phyloP scores from a whole-genome alignment of 495 filamentous ascomycete species.

The Annulohypoxylon maeteangense region DNA sequence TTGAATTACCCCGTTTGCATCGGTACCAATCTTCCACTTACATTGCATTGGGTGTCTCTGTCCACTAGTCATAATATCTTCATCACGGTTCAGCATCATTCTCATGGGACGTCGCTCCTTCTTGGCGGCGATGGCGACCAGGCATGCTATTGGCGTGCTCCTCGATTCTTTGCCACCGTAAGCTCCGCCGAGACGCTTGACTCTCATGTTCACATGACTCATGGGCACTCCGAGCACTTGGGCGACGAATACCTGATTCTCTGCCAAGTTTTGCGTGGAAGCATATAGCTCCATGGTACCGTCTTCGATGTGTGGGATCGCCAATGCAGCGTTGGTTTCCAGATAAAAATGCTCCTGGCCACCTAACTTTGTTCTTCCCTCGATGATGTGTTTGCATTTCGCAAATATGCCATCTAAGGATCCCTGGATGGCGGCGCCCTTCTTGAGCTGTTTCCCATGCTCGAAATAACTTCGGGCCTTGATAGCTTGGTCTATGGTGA shows the following conservation, averaged over 20 bases:
- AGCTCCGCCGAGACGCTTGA: conserved; percentile 84
- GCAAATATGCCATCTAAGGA: conserved; percentile 69
- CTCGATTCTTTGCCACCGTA: conserved; percentile 90
- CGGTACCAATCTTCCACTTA: conserved; percentile 83
- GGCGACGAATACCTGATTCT: conserved; percentile 73
- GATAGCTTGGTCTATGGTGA: conserved; percentile 79
- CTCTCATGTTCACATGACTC: conserved; percentile 81
- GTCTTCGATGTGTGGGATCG: conserved; percentile 82
- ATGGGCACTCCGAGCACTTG: conserved; percentile 79
- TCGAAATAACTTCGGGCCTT: conserved; percentile 73
- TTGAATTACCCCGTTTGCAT: conserved; percentile 80
- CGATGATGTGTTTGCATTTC: conserved; percentile 73
- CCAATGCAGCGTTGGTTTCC: conserved; percentile 82
- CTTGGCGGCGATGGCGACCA: conserved; percentile 78
- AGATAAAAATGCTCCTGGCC: conserved; percentile 93
- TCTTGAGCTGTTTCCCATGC: conserved; percentile 77
- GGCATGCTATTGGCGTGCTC: conserved; percentile 78
- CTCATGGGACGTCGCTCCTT: conserved; percentile 79
- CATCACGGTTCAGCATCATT: conserved; percentile 88
- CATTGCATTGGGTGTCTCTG: conserved; percentile 86
- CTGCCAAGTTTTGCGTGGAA: conserved; percentile 78
- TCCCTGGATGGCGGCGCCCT: conserved; percentile 64
- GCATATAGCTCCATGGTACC: conserved; percentile 86
- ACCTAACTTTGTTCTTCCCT: conserved; percentile 77
- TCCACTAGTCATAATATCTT: conserved; percentile 84